Percentiles rank a stretch among this genome's conserved stretches.
These are phyloP conservation scores for Globisporangium emineosum DNA, from an alignment of 352 stramenopile species.

Conservation along the genomic window DNA sequence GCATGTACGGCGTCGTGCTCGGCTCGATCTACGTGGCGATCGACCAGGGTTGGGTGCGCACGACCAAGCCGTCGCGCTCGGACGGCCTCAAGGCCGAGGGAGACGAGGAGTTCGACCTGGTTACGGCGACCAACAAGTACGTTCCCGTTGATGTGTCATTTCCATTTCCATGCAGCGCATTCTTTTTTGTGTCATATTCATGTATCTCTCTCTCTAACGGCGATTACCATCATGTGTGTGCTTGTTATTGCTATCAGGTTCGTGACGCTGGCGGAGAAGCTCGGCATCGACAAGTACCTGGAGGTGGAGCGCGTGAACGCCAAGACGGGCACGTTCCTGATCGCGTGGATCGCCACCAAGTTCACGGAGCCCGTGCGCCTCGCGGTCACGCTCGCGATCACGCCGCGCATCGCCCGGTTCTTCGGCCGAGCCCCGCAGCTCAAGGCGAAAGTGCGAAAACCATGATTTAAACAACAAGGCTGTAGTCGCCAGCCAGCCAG, in stretches of 20 bases:
- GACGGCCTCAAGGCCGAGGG: constrained; percentile 17
- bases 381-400: constrained; percentile 75
- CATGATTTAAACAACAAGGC: constrained; percentile 3
- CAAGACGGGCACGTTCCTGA: constrained; percentile 77
- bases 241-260: constrained; percentile 38
- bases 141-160: constrained; percentile 11
- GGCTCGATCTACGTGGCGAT: constrained; percentile 83
- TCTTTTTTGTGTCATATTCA: neutral
- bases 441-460: constrained; percentile 25
- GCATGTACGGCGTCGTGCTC: constrained; percentile 72
- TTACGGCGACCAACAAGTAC: constrained; percentile 81
- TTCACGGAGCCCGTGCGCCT: constrained; percentile 84
- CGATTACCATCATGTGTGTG: neutral
- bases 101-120: constrained; percentile 65
- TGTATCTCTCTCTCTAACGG: neutral
- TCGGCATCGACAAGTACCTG: constrained; percentile 76
- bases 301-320: constrained; percentile 77
- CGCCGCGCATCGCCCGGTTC: constrained; percentile 70
- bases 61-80: constrained; percentile 36
- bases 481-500: neutral
- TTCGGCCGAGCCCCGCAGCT: constrained; percentile 65
- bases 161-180: neutral
- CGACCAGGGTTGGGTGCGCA: constrained; percentile 73
- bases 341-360: constrained; percentile 86
- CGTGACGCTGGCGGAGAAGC: constrained; percentile 62